Conservation (phyloP, 2,329 filamentous ascomycete genomes). For the Corinectria fuckeliana region DNA sequence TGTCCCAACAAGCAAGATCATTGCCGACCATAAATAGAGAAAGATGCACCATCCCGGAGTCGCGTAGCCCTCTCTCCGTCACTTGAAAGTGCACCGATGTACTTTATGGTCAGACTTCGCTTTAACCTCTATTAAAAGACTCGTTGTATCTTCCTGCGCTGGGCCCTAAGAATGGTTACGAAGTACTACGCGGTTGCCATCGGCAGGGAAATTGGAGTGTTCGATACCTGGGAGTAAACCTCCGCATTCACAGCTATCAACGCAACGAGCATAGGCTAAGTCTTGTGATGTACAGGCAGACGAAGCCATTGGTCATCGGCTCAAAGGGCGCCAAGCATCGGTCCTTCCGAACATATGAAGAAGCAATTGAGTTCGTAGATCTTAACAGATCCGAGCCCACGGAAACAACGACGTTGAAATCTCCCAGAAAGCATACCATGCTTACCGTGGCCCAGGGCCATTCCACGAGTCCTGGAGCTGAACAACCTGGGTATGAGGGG, state of each 20-base stretch:
- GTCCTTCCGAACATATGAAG: not conserved
- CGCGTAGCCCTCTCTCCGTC: too few species aligned
- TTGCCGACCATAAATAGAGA: not conserved
- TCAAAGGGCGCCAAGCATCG: conserved; percentile 1
- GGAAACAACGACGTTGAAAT: not conserved
- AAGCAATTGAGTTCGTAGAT: not conserved
- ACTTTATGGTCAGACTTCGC: not conserved
- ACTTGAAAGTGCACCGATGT: not conserved
- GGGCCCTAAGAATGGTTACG: not conserved
- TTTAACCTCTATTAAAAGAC: not conserved
- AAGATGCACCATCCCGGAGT: too few species aligned
- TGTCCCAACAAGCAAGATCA: not conserved
- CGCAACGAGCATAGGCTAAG: not conserved
- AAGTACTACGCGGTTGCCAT: conserved; percentile 16
- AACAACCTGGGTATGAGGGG: not conserved
- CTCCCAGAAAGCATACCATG: too few species aligned
- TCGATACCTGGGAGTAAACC: conserved; percentile 3
- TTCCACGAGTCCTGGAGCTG: not conserved
- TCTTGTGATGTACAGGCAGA: not conserved
- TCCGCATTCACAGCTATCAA: too few species aligned
- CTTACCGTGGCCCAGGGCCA: not conserved
- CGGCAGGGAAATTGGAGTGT: conserved; percentile 2
- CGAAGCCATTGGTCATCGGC: not conserved
- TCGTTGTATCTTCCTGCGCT: not conserved
- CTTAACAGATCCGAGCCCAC: not conserved